Conservation (phyloP, 441 rosid species). For the Syzygium syzygioides region DNA sequence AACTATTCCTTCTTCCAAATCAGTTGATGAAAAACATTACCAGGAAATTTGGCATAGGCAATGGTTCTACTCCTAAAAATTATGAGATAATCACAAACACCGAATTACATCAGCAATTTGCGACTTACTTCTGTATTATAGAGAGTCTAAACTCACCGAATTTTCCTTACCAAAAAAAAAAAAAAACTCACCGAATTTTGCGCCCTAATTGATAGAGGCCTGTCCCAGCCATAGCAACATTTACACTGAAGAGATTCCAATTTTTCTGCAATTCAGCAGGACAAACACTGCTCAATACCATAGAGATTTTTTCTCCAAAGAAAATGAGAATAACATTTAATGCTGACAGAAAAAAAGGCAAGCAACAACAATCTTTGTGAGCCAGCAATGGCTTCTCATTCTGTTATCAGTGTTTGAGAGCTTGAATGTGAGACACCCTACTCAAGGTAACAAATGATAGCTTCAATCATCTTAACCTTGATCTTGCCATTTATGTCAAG, state of each 20-base stretch:
- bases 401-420: neutral
- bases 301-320: neutral
- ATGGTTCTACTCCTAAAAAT: neutral
- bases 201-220: constrained; percentile 85
- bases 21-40: neutral
- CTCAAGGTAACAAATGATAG: neutral
- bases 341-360: neutral
- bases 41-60: neutral
- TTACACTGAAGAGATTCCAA: constrained; percentile 93
- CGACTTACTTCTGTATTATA: neutral
- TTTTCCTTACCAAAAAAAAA: no score
- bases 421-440: neutral
- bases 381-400: neutral
- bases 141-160: constrained; percentile 44
- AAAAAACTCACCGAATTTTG: constrained; percentile 67
- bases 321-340: neutral
- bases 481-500: neutral
- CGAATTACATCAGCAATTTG: neutral
- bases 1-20: neutral
- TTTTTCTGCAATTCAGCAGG: constrained; percentile 57
- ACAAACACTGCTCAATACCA: neutral
- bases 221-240: constrained; percentile 80
- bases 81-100: neutral
- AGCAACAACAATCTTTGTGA: neutral
- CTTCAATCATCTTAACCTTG: neutral